Percentiles rank a stretch among this genome's conserved stretches.
Conservation (phyloP, 192 early-diverging fungal genomes). For the Dissophora globulifera region DNA sequence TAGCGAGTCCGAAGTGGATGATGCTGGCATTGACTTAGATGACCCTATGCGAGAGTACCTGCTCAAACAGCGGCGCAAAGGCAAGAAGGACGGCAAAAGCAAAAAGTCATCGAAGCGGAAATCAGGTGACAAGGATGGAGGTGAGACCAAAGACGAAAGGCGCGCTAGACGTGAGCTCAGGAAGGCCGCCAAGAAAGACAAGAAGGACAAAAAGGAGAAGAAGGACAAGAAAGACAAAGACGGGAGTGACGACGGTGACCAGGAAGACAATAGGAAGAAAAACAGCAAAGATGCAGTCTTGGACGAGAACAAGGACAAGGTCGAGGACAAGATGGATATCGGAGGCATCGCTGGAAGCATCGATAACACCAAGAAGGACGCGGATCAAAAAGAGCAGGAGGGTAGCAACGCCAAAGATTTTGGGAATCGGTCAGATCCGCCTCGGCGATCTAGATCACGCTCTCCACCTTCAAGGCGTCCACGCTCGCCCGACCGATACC, state of each 20-base stretch:
- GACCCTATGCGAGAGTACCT: constrained; percentile 81
- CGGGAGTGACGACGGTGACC: background rate
- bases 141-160: constrained; percentile 40
- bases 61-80: constrained; percentile 71
- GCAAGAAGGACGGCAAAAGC: constrained; percentile 58
- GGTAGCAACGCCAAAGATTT: too few species aligned
- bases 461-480: too few species aligned
- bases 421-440: background rate
- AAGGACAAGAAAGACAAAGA: constrained; percentile 9
- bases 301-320: background rate
- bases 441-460: constrained; percentile 1
- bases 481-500: constrained; percentile 4
- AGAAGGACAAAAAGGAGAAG: constrained; percentile 19
- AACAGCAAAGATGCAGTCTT: background rate
- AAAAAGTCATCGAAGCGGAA: constrained; percentile 40
- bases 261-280: background rate
- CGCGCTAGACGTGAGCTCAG: constrained; percentile 36
- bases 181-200: constrained; percentile 21
- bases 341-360: too few species aligned
- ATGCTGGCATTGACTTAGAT: constrained; percentile 71
- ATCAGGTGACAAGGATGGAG: constrained; percentile 39
- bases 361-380: too few species aligned
- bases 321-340: background rate
- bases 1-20: constrained; percentile 52
- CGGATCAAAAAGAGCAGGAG: too few species aligned